Evolutionary conservation across 805 yeast genomes (phyloP).

Genomic region (Tetrapisispora iriomotensis): DNA sequence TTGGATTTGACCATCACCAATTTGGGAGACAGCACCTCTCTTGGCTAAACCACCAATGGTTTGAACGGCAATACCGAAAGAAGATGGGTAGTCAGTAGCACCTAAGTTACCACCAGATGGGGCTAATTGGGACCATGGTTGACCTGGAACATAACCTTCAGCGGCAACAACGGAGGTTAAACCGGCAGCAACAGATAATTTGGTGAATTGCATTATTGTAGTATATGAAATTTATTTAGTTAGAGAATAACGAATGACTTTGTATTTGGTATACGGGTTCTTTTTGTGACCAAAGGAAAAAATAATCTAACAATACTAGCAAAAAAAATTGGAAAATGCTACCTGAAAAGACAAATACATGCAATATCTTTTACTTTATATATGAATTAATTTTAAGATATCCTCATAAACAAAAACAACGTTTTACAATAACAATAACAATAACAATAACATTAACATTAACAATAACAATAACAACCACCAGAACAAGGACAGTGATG

Average conservation of each 20-base stretch:
- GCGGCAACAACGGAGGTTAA: conserved; percentile 13
- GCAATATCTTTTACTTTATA: too few species aligned
- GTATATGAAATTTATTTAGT: neutral
- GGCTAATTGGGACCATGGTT: conserved; percentile 59
- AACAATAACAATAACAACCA: too few species aligned
- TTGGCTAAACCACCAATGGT: conserved; percentile 32
- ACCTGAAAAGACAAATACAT: too few species aligned
- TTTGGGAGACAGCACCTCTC: conserved; percentile 20
- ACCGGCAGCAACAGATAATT: conserved; percentile 14
- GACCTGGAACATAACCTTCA: conserved; percentile 14
- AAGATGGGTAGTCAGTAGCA: conserved; percentile 44
- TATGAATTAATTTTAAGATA: too few species aligned
- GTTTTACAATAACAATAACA: too few species aligned
- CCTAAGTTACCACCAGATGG: conserved; percentile 47
- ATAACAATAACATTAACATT: too few species aligned
- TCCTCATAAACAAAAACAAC: too few species aligned
- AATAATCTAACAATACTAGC: too few species aligned
- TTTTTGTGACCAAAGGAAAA: neutral
- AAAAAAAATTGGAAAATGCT: neutral
- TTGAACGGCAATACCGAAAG: conserved; percentile 62
- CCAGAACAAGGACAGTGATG: too few species aligned
- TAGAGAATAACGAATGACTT: conserved; percentile 1
- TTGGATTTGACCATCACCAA: conserved; percentile 34
- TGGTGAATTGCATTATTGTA: conserved; percentile 20
- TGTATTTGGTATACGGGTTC: neutral